These are phyloP conservation scores for Gymnopilus dilepis DNA, from an alignment of 768 basidiomycete species.

Conservation along the genomic window DNA sequence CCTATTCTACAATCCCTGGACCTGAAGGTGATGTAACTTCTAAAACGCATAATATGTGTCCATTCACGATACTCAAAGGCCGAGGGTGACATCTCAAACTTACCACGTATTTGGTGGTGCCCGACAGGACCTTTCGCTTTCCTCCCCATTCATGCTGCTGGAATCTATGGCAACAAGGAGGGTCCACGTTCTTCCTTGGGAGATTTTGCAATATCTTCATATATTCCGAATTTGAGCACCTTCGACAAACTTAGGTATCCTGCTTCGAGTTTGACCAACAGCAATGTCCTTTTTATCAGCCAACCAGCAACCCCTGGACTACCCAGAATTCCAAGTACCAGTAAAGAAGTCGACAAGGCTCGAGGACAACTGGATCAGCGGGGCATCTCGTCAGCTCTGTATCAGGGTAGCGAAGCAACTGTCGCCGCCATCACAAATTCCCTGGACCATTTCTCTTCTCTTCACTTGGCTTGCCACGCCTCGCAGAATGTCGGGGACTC, in stretches of 20 bases:
- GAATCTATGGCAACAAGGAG: slow-evolving; percentile 23
- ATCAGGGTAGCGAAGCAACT: not conserved
- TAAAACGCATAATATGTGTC: not conserved
- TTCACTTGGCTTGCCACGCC: not conserved
- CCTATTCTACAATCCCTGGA: slow-evolving; percentile 17
- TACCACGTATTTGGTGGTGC: slow-evolving; percentile 28
- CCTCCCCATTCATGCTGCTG: slow-evolving; percentile 40
- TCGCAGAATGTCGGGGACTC: not conserved
- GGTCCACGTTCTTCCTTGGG: not conserved
- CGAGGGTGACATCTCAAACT: not conserved
- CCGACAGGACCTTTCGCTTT: slow-evolving; percentile 32
- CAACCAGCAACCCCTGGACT: not conserved
- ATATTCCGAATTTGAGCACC: slow-evolving; percentile 17
- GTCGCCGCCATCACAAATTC: not conserved
- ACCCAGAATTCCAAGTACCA: not conserved
- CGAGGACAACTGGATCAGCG: not conserved
- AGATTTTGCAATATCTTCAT: slow-evolving; percentile 26
- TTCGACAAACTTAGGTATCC: not conserved
- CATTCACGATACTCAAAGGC: too few species aligned
- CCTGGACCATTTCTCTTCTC: not conserved
- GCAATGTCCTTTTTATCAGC: not conserved
- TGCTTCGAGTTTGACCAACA: not conserved
- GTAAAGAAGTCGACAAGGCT: not conserved
- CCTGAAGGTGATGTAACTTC: not conserved
- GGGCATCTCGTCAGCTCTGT: not conserved